Base-by-base conservation (phyloP, 2,329 filamentous ascomycete genomes). In the Leptodontidium sp. region DNA sequence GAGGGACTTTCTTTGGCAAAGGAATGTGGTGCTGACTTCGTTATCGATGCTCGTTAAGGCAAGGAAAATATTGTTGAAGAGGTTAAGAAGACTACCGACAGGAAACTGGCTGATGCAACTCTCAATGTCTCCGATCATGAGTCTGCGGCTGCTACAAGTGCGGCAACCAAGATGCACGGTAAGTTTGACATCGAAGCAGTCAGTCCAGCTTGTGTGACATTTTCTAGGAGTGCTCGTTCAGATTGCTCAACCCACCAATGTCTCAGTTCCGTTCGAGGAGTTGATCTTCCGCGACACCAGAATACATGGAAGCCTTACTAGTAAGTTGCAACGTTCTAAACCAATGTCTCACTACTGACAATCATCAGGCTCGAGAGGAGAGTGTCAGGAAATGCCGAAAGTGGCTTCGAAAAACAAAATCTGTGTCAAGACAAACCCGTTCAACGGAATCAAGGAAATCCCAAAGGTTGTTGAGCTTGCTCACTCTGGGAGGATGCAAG, bases 121-220 rank as follows among this genome's bases (percentile, higher is more conserved):
- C 76, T 90, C 14, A 85, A 84, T 59, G 75, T 90, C 0, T 82
- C 82, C n/a, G 87, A 89, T 70, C 84, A 85, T 21, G 75, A 80
- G 1, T 78, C 77, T 0, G 84, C 87, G 2, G 83, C 85, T 50
- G 85, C 81, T 5, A 76, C 84, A 26, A 83, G 82, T 0, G 87
- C 84, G 64, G 86, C 86, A 0, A 90, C 88, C 0, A 84, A 82
- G 73, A 88, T 86, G 82, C 88, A 90, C 74, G 87, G 86, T 2
- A 82, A 80, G 0, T 80, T 80, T 89, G 24, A 11, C n/a, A 1
- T 32, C 17, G 8, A 21, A 47, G 32, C 8, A n/a, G 17, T 52
- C 38, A 32, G n/a, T 50, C 43, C 12, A 43, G 24, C 9, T 35
- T 63, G 9, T 29, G 50, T 67, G 50, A 67, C 26, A 12, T 11